These are phyloP conservation scores for Colletotrichum graminicola DNA, from an alignment of 2,329 filamentous ascomycete genomes.

Conservation along the genomic window DNA sequence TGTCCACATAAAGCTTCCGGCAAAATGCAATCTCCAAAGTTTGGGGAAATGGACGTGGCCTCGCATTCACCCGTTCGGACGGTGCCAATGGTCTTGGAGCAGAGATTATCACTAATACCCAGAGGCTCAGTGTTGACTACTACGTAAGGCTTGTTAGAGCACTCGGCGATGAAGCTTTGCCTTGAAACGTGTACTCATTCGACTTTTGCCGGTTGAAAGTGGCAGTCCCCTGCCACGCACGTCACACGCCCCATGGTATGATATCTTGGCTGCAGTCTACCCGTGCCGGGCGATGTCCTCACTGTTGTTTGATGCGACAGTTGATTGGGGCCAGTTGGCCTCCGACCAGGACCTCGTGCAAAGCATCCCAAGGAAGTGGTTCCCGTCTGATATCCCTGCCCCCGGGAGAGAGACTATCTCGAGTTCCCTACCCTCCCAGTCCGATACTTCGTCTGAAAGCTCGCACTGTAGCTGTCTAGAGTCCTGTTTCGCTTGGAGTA, in stretches of 20 bases:
- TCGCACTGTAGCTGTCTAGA: constrained; percentile 21
- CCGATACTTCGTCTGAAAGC: constrained; percentile 16
- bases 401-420: constrained; percentile 10
- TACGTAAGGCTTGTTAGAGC: constrained; percentile 4
- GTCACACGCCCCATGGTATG: constrained; percentile 11
- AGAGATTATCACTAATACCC: constrained; percentile 2
- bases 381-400: constrained; percentile 16
- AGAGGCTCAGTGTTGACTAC: constrained; percentile 13
- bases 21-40: constrained; percentile 34
- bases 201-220: constrained; percentile 37
- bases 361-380: constrained; percentile 37
- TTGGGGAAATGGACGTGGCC: constrained; percentile 4
- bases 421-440: constrained; percentile 24
- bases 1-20: constrained; percentile 32
- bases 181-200: constrained; percentile 32
- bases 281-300: constrained; percentile 22
- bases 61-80: constrained; percentile 33
- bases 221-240: constrained; percentile 30
- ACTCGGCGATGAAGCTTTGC: constrained; percentile 36
- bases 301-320: constrained; percentile 18
- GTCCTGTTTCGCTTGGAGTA: constrained; percentile 17
- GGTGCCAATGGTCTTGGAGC: constrained; percentile 22
- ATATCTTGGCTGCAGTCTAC: constrained; percentile 30
- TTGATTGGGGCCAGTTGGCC: constrained; percentile 26
- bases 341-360: constrained; percentile 27